Base-by-base conservation (phyloP, 176 grass and related monocot species). In the Oryza longistaminata region DNA sequence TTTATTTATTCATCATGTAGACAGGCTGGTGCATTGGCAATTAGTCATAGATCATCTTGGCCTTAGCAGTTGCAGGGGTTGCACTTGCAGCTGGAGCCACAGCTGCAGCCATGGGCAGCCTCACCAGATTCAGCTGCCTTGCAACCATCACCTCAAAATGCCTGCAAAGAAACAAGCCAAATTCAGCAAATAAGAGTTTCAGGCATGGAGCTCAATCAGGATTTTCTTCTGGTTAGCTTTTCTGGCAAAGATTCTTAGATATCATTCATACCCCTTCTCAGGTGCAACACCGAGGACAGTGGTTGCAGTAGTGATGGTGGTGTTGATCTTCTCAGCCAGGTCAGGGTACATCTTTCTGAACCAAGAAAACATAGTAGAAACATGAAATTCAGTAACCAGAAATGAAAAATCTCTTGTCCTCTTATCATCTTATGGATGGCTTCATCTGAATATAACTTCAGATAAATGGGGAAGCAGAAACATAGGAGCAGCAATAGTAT, bases 261-360 rank as follows among this genome's bases (percentile, higher is more conserved):
- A 52, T 24, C 73, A 78, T 50, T 24, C 73, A 78, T 50, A 83
- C 86, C 80, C 65, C 73, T 88, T 88, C 66, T 77, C 66, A 73
- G 73, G 66, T 40, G 80, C 80, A 42, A 78, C 86, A 11, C 65
- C 73, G 31, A 83, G 79, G 74, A 83, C 34, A 43, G 50, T 22
- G 37, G 81, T 61, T 12, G 39, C 74, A 16, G 73, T 4, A 26
- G 50, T n/a, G n/a, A 43, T 17, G 42, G 9, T 43, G 42, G 42
- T 11, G 9, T 7, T 10, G 42, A 43, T 43, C 42, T 43, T 43
- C 42, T 43, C 42, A 43, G 42, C 1, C 42, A 43, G 42, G 42
- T 43, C 42, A 43, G 42, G 42, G 42, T 43, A 43, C 42, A 11
- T 43, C 42, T 43, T 43, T 43, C 42, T 43, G 42, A 10, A 43